A percentile compares a stretch with the other conserved stretches of the same genome.
These are phyloP conservation scores for Neurospora crassa DNA, from an alignment of 2,329 filamentous ascomycete species.

Conservation along the genomic window DNA sequence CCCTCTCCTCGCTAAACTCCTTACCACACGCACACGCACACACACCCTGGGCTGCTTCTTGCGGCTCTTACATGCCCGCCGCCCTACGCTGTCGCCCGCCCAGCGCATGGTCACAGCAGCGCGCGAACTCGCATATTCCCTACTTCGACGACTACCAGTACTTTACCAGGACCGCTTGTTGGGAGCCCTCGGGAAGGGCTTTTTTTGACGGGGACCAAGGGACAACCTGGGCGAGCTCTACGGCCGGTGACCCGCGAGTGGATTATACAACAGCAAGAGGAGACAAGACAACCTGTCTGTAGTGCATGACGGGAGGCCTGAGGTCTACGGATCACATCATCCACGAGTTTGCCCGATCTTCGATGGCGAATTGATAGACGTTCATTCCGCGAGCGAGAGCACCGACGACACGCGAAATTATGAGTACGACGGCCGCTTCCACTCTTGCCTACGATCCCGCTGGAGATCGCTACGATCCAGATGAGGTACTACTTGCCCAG, in stretches of 20 bases:
- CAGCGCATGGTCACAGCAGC: constrained; percentile 12
- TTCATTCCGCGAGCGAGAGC: constrained; percentile 19
- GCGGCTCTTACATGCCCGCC: constrained; percentile 18
- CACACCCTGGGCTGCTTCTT: constrained; percentile 13
- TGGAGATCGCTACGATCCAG: constrained; percentile 32
- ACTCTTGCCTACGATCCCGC: constrained; percentile 22
- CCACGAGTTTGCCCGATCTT: constrained; percentile 5
- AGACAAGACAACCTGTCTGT: not conserved
- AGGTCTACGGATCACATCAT: not conserved
- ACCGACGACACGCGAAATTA: constrained; percentile 24
- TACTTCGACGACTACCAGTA: not conserved
- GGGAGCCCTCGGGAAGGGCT: not conserved
- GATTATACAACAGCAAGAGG: not conserved
- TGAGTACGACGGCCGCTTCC: constrained; percentile 30
- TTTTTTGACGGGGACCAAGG: not conserved
- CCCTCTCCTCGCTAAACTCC: not conserved
- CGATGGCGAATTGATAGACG: constrained; percentile 24
- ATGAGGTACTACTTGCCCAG: constrained; percentile 29
- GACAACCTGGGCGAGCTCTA: not conserved
- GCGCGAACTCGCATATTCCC: constrained; percentile 1
- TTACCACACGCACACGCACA: not conserved
- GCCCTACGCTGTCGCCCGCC: constrained; percentile 7
- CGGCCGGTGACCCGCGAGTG: not conserved
- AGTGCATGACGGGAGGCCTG: not conserved
- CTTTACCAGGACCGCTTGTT: not conserved